Base-by-base conservation (phyloP, 2,329 filamentous ascomycete species). In the Aureobasidium sp. region DNA sequence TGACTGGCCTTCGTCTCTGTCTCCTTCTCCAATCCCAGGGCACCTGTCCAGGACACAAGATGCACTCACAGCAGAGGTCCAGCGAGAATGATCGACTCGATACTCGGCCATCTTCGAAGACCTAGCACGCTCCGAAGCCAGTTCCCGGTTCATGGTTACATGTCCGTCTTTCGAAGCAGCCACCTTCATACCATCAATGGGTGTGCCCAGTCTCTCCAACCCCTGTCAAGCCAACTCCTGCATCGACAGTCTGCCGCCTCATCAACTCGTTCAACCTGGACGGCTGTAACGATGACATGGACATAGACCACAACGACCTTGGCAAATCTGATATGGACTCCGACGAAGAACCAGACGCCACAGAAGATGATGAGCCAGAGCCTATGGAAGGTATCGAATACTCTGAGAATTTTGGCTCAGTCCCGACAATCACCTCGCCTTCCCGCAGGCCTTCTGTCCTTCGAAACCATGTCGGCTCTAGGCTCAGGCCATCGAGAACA, bases 401-500 rank as follows among this genome's bases (percentile, higher is more conserved):
- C 39, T 34, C 47, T 36, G 47, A 51, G 11, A 7, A 51, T 22
- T 1, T 36, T 14, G 34, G 5, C 17, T 29, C 22, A 25, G 17
- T 1, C 2, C 20, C 17, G 2, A 42, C 37, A 22, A 12, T 48
- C 34, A 31, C 15, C 15, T 22, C 15, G 22, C 36, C 17, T 34
- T 20, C 20, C 57, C 12, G 62, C 69, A 12, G 58, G 66, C 8
- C 62, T 29, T 37, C 42, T 25, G 6, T 29, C 27, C 55, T 36
- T 29, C 37, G 20, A 12, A 47, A 48, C 14, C 42, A 48, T n/a
- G 12, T 12, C 29, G 12, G 27, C 9, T 22, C 20, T 6, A 17
- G 31, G 3, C 39, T 20, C 17, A 39, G 41, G 15, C 49, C 52
- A 17, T 41, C 34, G n/a, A 51, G 34, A 42, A 78, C 76, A 12